Evolutionary conservation across 768 basidiomycete genomes (phyloP), one percentile per base, ranked within the genome.

Genomic region (Kwoniella europaea): DNA sequence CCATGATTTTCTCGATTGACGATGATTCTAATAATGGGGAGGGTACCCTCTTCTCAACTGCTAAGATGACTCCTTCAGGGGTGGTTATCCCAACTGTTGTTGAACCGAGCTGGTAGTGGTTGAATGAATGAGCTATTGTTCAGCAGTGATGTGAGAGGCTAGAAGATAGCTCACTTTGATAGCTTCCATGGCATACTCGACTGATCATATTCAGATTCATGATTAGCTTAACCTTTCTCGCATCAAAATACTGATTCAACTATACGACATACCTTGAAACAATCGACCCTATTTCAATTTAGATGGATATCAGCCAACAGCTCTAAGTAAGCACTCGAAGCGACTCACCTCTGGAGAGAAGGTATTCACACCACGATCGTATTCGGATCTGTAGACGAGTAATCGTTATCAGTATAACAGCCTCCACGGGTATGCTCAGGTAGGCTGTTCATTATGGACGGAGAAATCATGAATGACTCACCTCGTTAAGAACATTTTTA

Each of bases 1-100:
- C 97, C 96, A 99, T 98, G 83, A 98, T 98, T 87, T 98, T 98
- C 84, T 99, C 96, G 81, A 99, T 94, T 66, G 94, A 95, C 73
- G 89, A 91, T 52, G 94, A 90, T 86, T 98, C 97, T 79, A 98
- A 89, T 59, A 99, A 88, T 10, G 94, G 92, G 0, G 95, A 98
- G 84, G 97, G 94, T 63, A 97, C 93, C 84, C 97, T 94, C 86
- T 99, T 98, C 87, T 99, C 97, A 75, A 98, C 94, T 65, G 89
- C 97, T 69, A 99, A 91, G 74, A 98, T 87, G 76, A 94, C 91
- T 70, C 97, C 97, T 76, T 92, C 87, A 50, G 90, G 88, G 42
- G 97, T 98, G 79, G 90, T 89, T 82, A 98, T 91, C 70, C 96
- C 97, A 76, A 99, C 92, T 53, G 97, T 97, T 71, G 97, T 98